These are phyloP conservation scores for Trametes polyzona DNA, from an alignment of 1,284 basidiomycete genomes.

Conservation along the genomic window DNA sequence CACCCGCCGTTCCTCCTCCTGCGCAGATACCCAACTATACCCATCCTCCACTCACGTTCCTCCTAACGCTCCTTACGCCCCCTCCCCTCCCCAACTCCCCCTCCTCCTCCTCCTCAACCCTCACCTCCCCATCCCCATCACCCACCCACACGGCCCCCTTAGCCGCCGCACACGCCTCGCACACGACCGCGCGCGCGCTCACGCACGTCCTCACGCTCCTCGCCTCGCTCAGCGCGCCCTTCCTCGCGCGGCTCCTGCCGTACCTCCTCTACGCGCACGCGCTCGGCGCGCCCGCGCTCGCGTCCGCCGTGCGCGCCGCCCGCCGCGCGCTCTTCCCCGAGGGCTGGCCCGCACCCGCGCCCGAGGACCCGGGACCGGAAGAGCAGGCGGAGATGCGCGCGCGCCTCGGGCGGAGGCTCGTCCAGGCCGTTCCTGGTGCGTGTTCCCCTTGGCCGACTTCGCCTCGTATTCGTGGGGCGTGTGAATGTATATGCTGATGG, in stretches of 20 bases:
- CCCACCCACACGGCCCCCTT: constrained; percentile 4
- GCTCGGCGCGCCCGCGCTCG: constrained; percentile 56
- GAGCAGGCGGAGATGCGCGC: constrained; percentile 66
- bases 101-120: constrained; percentile 16
- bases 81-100: constrained; percentile 15
- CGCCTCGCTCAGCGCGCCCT: constrained; percentile 32
- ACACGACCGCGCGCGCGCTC: constrained; percentile 32
- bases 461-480: neutral
- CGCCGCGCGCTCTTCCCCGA: constrained; percentile 78
- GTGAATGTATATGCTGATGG: neutral
- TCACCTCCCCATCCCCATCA: constrained; percentile 16
- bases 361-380: constrained; percentile 68
- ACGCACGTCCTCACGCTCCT: constrained; percentile 35
- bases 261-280: constrained; percentile 59
- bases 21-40: constrained; percentile 28
- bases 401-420: constrained; percentile 52
- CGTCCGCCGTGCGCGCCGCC: constrained; percentile 49
- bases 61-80: constrained; percentile 27
- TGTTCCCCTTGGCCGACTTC: constrained; percentile 1
- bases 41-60: constrained; percentile 26
- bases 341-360: constrained; percentile 73
- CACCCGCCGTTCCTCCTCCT: constrained; percentile 10
- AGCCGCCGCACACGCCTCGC: constrained; percentile 17
- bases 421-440: constrained; percentile 50
- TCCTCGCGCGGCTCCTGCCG: constrained; percentile 57